A percentile compares a stretch with the other conserved stretches of the same genome.
Conservation (phyloP, 139 green algal genomes). For the Picochlorum sp. region DNA sequence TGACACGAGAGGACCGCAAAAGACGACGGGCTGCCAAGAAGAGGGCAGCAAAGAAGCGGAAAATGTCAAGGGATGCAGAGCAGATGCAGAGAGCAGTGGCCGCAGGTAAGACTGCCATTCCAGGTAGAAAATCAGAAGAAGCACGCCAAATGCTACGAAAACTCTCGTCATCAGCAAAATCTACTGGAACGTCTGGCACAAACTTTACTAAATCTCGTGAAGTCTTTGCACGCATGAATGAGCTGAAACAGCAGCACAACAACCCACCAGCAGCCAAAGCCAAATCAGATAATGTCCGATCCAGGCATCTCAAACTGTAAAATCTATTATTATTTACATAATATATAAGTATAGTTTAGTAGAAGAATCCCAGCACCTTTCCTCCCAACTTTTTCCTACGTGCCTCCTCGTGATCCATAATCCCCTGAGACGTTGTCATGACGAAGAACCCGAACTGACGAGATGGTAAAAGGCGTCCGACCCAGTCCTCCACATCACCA, state of each 20-base stretch:
- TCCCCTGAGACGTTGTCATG: constrained; percentile 91
- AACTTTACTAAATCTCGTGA: constrained; percentile 44
- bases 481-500: constrained; percentile 84
- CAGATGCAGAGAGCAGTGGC: constrained; percentile 14
- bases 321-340: constrained; percentile 16
- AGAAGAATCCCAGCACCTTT: constrained; percentile 84
- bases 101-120: constrained; percentile 29
- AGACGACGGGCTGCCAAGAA: constrained; percentile 58
- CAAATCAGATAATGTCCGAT: neutral
- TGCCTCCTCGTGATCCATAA: constrained; percentile 99
- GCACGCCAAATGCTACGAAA: constrained; percentile 12
- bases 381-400: constrained; percentile 91
- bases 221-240: constrained; percentile 62
- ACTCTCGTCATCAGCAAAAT: constrained; percentile 11
- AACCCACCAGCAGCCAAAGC: neutral
- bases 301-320: constrained; percentile 4
- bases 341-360: constrained; percentile 44
- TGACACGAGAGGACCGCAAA: constrained; percentile 61
- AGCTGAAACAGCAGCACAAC: constrained; percentile 8
- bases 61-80: constrained; percentile 20
- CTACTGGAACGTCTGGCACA: constrained; percentile 4
- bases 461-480: constrained; percentile 89
- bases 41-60: constrained; percentile 46
- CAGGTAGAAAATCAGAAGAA: constrained; percentile 42
- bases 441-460: constrained; percentile 97